Percentiles rank a stretch among this genome's conserved stretches.
Evolutionary conservation across 2,329 filamentous ascomycete species (phyloP).

Genomic region (Chrysoporthe cubensis): DNA sequence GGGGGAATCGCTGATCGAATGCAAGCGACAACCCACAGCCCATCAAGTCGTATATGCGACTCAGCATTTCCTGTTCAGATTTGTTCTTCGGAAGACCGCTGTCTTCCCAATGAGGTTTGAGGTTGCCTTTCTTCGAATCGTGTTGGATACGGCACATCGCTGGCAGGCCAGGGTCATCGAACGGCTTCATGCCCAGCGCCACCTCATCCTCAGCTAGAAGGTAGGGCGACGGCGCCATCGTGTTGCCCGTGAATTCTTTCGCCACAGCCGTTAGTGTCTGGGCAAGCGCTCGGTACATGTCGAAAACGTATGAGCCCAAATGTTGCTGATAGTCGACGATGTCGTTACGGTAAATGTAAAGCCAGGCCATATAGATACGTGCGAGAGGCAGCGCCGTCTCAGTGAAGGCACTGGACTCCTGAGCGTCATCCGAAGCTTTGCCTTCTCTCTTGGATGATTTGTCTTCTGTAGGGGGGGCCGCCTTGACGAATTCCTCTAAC

Average conservation of each 20-base stretch:
- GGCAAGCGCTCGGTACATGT: constrained; percentile 51
- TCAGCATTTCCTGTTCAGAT: constrained; percentile 22
- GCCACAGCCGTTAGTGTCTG: constrained; percentile 55
- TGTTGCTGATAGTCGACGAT: constrained; percentile 50
- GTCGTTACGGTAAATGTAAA: constrained; percentile 51
- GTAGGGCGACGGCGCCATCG: constrained; percentile 49
- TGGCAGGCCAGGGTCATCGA: constrained; percentile 45
- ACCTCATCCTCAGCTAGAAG: constrained; percentile 56
- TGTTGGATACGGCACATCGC: constrained; percentile 46
- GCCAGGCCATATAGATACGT: constrained; percentile 59
- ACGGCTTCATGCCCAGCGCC: constrained; percentile 48
- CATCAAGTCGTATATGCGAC: constrained; percentile 26
- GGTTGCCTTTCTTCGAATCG: constrained; percentile 30
- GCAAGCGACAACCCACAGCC: constrained; percentile 24
- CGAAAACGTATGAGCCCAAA: constrained; percentile 49
- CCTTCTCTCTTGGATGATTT: constrained; percentile 32
- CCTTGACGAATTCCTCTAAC: constrained; percentile 55
- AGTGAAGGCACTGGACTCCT: constrained; percentile 43
- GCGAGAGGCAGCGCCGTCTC: constrained; percentile 54
- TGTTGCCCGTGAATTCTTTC: constrained; percentile 45
- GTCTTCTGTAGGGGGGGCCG: constrained; percentile 49
- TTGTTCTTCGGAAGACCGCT: constrained; percentile 10
- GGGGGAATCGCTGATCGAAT: constrained; percentile 24
- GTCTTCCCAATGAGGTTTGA: constrained; percentile 36
- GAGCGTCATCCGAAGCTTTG: constrained; percentile 31